phyloP scores from a whole-genome alignment of 1,139 yeast species.

The Yamadazyma diospyri region DNA sequence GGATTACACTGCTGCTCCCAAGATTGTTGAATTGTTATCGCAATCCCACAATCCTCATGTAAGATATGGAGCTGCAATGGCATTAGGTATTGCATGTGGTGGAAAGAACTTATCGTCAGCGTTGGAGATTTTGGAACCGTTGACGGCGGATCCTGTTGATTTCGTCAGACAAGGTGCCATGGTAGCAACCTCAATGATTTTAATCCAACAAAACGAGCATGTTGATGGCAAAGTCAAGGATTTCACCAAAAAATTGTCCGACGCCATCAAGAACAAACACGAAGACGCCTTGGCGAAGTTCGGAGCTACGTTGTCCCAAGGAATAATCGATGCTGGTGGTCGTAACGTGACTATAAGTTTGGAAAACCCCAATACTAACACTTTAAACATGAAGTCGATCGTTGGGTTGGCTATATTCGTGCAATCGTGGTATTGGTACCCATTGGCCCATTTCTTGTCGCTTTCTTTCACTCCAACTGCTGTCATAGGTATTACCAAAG shows the following conservation, averaged over 20 bases:
- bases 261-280: slow-evolving; percentile 77
- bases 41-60: slow-evolving; percentile 98
- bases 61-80: slow-evolving; percentile 97
- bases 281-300: slow-evolving; percentile 97
- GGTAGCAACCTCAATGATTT: slow-evolving; percentile 87
- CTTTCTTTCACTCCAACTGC: slow-evolving; percentile 93
- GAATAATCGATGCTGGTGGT: slow-evolving; percentile 98
- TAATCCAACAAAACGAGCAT: slow-evolving; percentile 90
- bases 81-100: slow-evolving; percentile 95
- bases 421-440: slow-evolving; percentile 99
- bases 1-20: slow-evolving; percentile 91
- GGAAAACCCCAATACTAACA: slow-evolving; percentile 88
- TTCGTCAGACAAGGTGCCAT: slow-evolving; percentile 98
- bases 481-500: slow-evolving; percentile 77
- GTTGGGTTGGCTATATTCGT: slow-evolving; percentile 88
- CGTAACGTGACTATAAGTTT: slow-evolving; percentile 92
- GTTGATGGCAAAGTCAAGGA: slow-evolving; percentile 76
- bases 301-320: slow-evolving; percentile 97
- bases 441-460: slow-evolving; percentile 88
- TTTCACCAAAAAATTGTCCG: slow-evolving; percentile 70
- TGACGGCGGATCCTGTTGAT: slow-evolving; percentile 91
- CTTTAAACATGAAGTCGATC: slow-evolving; percentile 84
- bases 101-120: slow-evolving; percentile 91
- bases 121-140: slow-evolving; percentile 86
- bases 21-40: slow-evolving; percentile 86